Conservation (phyloP, 1,284 basidiomycete species). For the Marasmius tenuissimus region DNA sequence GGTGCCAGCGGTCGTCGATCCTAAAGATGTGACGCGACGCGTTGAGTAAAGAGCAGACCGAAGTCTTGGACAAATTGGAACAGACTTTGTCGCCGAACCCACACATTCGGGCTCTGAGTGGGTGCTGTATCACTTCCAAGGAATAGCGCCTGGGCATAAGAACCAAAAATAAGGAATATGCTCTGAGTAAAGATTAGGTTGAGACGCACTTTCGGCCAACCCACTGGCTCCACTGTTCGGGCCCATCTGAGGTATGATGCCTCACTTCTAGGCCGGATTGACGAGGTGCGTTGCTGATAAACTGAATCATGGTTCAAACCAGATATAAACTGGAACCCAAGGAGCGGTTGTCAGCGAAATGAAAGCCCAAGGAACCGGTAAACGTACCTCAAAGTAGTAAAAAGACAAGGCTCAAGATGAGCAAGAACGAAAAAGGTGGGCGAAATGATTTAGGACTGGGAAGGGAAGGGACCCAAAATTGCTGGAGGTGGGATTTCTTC, state of each 20-base stretch:
- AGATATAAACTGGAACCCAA: neutral
- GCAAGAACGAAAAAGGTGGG: neutral
- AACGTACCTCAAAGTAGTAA: neutral
- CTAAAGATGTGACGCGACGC: slow-evolving; percentile 36
- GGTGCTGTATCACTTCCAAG: slow-evolving; percentile 83
- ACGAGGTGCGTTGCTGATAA: slow-evolving; percentile 39
- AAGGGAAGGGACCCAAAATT: neutral
- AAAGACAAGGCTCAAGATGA: neutral
- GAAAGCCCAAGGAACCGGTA: neutral
- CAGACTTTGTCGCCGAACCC: slow-evolving; percentile 91
- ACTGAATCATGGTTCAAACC: slow-evolving; percentile 55
- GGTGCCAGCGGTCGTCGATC: slow-evolving; percentile 89
- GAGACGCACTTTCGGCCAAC: slow-evolving; percentile 52
- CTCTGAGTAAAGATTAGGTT: slow-evolving; percentile 12
- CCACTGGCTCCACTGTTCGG: slow-evolving; percentile 62
- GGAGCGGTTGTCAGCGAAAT: neutral
- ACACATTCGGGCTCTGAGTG: slow-evolving; percentile 87
- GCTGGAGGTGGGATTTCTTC: neutral
- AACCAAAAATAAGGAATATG: slow-evolving; percentile 7
- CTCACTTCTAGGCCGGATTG: slow-evolving; percentile 29
- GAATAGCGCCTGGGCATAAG: slow-evolving; percentile 64
- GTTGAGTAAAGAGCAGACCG: neutral
- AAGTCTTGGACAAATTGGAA: slow-evolving; percentile 7
- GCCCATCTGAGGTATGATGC: slow-evolving; percentile 31
- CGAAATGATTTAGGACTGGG: neutral